Conservation (phyloP, 2,329 filamentous ascomycete genomes). For the Didymella sp. region DNA sequence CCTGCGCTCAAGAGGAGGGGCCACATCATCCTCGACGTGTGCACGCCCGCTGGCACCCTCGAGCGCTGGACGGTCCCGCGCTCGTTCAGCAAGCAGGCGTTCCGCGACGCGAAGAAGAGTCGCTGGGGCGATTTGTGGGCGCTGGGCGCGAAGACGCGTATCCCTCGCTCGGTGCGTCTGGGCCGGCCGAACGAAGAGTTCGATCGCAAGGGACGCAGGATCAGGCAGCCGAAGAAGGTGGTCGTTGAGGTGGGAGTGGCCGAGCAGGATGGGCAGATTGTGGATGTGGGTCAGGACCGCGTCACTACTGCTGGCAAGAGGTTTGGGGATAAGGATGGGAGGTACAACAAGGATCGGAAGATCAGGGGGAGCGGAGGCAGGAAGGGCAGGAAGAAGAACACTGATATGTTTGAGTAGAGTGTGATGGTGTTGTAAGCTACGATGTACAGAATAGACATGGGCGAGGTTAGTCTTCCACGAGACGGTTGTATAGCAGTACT, state of each 20-base stretch:
- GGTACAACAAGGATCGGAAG: constrained; percentile 44
- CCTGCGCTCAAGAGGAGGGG: constrained; percentile 85
- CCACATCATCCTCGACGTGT: constrained; percentile 89
- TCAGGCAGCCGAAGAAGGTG: constrained; percentile 40
- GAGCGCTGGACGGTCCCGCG: constrained; percentile 94
- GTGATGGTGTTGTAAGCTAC: neutral
- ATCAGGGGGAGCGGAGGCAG: constrained; percentile 48
- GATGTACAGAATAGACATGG: neutral
- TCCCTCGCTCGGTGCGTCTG: constrained; percentile 66
- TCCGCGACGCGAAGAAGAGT: constrained; percentile 89
- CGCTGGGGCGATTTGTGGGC: constrained; percentile 96
- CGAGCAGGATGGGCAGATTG: constrained; percentile 31
- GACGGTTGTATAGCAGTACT: neutral
- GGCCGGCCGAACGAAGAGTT: constrained; percentile 57
- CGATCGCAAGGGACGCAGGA: constrained; percentile 50
- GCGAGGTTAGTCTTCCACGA: neutral
- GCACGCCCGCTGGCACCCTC: constrained; percentile 82
- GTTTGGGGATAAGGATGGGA: constrained; percentile 42
- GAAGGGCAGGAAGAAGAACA: constrained; percentile 48
- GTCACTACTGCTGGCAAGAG: constrained; percentile 25
- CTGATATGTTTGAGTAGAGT: constrained; percentile 24
- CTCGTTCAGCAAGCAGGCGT: constrained; percentile 80
- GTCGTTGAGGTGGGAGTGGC: constrained; percentile 40
- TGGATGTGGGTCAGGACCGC: constrained; percentile 30
- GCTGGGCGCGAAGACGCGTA: constrained; percentile 86